Evolutionary conservation across 1,284 basidiomycete species (phyloP), one percentile per base, ranked within the genome.

Genomic region (Leccinum angustisporum): DNA sequence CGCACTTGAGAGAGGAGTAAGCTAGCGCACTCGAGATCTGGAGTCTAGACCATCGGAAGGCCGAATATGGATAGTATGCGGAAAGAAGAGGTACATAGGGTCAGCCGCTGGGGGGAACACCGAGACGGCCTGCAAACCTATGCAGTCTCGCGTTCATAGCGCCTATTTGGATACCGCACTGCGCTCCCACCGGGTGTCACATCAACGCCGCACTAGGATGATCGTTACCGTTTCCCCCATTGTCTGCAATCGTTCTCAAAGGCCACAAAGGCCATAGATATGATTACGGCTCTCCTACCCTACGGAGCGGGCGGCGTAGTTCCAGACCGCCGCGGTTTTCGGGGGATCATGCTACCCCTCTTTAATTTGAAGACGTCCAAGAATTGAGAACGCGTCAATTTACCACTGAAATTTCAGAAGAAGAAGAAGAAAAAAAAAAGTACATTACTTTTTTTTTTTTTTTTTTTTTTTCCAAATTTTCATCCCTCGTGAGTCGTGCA

Each of bases 81-180:
- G 43, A 21, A 46, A 21, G 18, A 21, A 46, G 18, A 46, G 18
- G 43, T 46, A 36, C 34, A 36, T 36, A 46, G 43, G 43, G 43
- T 46, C 18, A n/a, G 43, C 18, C 43, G 18, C 6, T 46, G 43
- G 43, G 43, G 43, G 43, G 43, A 46, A 46, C 43, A 11, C n/a
- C 40, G 40, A 43, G 40, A 43, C 2, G 40, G 11, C 43, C 11
- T 4, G 18, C 43, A 46, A 46, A 46, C 18, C 43, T 21, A 21
- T 16, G 10, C 18, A 64, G 21, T 34, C n/a, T 30, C 43, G 43
- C 59, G 58, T 60, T 61, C 65, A 71, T 69, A 60, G 46, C 63
- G 57, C 62, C 58, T 53, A 46, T 53, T 27, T 21, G 16, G 16
- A 58, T 48, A 57, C 14, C 27, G 27, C 36, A 59, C 27, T 46